Percentiles rank a stretch among this genome's conserved stretches.
Conservation (phyloP, 2,329 filamentous ascomycete genomes). For the Fusarium tuaranense region DNA sequence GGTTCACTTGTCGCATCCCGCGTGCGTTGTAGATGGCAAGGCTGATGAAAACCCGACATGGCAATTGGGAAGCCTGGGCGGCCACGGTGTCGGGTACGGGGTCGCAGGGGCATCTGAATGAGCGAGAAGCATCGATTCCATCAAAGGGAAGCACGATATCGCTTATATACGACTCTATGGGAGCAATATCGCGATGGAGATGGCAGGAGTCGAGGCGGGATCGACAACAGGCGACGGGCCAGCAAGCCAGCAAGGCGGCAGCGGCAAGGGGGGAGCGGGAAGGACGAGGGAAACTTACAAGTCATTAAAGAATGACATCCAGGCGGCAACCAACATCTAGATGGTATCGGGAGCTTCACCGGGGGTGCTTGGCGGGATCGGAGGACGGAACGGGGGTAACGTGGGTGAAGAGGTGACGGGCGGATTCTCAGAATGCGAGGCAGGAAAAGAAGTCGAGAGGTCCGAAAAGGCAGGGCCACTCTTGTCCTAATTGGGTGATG, state of each 20-base stretch:
- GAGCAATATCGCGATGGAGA: constrained; percentile 51
- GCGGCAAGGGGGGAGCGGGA: constrained; percentile 40
- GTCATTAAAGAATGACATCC: constrained; percentile 60
- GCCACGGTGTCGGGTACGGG: constrained; percentile 32
- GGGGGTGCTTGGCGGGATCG: constrained; percentile 44
- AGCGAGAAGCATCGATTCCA: constrained; percentile 51
- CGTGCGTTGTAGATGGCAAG: constrained; percentile 59
- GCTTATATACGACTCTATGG: constrained; percentile 40
- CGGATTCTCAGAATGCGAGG: constrained; percentile 54
- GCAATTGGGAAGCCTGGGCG: constrained; percentile 56
- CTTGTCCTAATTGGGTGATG: constrained; percentile 1
- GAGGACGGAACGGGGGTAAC: constrained; percentile 46
- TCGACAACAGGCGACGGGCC: constrained; percentile 52
- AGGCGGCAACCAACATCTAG: constrained; percentile 50
- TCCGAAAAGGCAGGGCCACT: constrained; percentile 10
- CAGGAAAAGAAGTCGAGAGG: constrained; percentile 36
- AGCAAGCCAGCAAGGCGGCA: constrained; percentile 48
- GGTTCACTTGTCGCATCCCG: constrained; percentile 58
- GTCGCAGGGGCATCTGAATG: constrained; percentile 46
- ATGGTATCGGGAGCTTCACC: constrained; percentile 39
- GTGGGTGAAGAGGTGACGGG: constrained; percentile 34
- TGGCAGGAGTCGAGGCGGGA: constrained; percentile 49
- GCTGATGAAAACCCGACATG: constrained; percentile 57
- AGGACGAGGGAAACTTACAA: constrained; percentile 58
- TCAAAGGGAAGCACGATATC: constrained; percentile 47